Conservation (phyloP, 2,329 filamentous ascomycete species). For the Cladorrhinum sp. region DNA sequence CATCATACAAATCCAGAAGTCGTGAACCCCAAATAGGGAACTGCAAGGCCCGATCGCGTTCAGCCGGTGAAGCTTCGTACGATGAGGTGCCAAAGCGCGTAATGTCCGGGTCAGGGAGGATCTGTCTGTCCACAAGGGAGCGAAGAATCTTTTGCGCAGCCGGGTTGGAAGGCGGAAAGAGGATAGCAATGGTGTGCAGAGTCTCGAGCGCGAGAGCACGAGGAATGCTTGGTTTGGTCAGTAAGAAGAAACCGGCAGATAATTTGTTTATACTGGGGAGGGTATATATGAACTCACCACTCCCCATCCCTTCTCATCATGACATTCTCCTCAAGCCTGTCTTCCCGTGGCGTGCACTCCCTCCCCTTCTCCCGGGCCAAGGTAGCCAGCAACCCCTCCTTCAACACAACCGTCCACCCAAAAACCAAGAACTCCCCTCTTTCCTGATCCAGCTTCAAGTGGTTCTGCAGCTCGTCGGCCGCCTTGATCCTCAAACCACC, state of each 20-base stretch:
- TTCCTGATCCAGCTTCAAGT: slow-evolving; percentile 10
- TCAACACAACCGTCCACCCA: slow-evolving; percentile 9
- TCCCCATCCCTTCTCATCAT: not conserved
- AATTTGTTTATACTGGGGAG: too few species aligned
- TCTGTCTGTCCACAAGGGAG: slow-evolving; percentile 13
- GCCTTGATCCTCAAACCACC: slow-evolving; percentile 8
- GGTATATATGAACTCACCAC: not conserved
- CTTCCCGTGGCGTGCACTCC: not conserved
- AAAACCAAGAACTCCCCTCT: slow-evolving; percentile 9
- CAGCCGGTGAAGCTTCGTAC: not conserved
- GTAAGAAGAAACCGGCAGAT: not conserved
- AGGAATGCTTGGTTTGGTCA: not conserved
- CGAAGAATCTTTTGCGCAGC: slow-evolving; percentile 14
- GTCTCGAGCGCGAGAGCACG: slow-evolving; percentile 16
- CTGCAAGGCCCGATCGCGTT: not conserved
- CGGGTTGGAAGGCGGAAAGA: slow-evolving; percentile 9
- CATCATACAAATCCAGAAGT: slow-evolving; percentile 21
- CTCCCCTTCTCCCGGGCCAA: not conserved
- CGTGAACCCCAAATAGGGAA: slow-evolving; percentile 15
- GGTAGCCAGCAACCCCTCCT: slow-evolving; percentile 9
- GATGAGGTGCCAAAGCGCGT: slow-evolving; percentile 1
- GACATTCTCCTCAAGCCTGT: not conserved
- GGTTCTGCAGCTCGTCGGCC: slow-evolving; percentile 12
- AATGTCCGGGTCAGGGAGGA: slow-evolving; percentile 12
- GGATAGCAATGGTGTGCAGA: slow-evolving; percentile 10